A percentile compares a stretch with the other conserved stretches of the same genome.
Conservation (phyloP, 108 stramenopile species). For the Nannochloropsis oceanica region DNA sequence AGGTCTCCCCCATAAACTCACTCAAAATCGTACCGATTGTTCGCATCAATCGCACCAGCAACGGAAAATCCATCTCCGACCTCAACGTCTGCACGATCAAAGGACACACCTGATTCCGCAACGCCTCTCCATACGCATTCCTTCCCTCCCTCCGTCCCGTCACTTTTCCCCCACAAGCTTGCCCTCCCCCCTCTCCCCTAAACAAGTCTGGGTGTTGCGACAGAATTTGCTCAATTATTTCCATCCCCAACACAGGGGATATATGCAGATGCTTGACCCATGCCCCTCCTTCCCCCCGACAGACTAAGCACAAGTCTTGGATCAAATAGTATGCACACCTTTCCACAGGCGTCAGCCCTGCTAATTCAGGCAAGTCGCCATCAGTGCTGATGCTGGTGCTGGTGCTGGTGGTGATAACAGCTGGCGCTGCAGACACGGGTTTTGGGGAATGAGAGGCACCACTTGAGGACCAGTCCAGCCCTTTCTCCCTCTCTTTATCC, state of each 20-base stretch:
- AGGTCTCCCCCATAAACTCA: background rate
- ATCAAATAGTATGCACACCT: background rate
- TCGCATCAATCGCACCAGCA: conserved; percentile 13
- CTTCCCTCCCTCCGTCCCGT: background rate
- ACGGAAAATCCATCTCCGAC: conserved; percentile 14
- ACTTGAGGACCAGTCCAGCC: no score
- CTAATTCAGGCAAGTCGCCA: background rate
- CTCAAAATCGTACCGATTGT: background rate
- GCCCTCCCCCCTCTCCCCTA: background rate
- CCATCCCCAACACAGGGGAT: conserved; percentile 7
- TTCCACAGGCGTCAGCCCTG: background rate
- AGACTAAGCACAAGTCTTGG: background rate
- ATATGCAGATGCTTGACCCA: conserved; percentile 12
- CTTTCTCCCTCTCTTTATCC: background rate
- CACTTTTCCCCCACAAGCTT: no score
- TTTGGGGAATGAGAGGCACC: no score
- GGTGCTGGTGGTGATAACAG: background rate
- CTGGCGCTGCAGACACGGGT: background rate
- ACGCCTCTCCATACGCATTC: background rate
- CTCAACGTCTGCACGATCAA: conserved; percentile 15
- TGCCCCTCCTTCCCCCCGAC: background rate
- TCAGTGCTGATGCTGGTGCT: background rate
- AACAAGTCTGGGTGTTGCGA: conserved; percentile 18
- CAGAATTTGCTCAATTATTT: conserved; percentile 21
- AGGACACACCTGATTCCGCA: conserved; percentile 14